Base-by-base conservation (phyloP, 495 filamentous ascomycete species). In the Parathielavia hyrcaniae region DNA sequence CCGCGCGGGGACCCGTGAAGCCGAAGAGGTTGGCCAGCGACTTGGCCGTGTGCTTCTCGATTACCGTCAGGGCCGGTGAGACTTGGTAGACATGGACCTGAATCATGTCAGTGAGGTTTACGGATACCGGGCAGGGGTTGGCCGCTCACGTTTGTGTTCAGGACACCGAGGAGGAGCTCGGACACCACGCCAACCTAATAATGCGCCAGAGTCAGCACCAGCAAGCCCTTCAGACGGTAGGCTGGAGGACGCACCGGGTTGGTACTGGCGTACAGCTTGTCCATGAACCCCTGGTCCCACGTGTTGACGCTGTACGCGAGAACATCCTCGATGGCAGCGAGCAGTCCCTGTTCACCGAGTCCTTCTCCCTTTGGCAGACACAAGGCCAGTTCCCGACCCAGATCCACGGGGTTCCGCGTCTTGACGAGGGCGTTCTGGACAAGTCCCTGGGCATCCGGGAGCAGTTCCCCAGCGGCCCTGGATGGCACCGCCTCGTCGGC, bases 261-360 rank as follows among this genome's bases (percentile, higher is more conserved):
- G 26, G 88, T 93, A 50, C 83, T 85, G 20, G 86, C 85, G 70
- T 96, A 97, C 35, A 96, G 75, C 75, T 96, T 95, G 71, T 96
- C 89, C 68, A 97, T 71, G 73, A 98, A 96, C 9, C 91, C 93
- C 66, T 91, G 89, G 69, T 92, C 86, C 91, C 92, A 97, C 35
- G 92, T 97, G 71, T 97, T 97, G 64, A 96, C 92, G 49, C 83
- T 87, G 74, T 93, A 89, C 52, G 80, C 77, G 52, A 96, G 76
- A 35, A 95, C 75, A 62, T 83, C 79, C 59, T 82, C 72, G 30
- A 92, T 76, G 4, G 81, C 72, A 22, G 81, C 68, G 20, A 92
- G 70, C 50, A 96, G 68, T 0, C 90, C 90, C 14, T 87, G 82
- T 64, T 86, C 85, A 2, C 87, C 88, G 38, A 75, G 73, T 11